phyloP scores from a whole-genome alignment of 176 grass and related monocot species.

The Carex littledalei region DNA sequence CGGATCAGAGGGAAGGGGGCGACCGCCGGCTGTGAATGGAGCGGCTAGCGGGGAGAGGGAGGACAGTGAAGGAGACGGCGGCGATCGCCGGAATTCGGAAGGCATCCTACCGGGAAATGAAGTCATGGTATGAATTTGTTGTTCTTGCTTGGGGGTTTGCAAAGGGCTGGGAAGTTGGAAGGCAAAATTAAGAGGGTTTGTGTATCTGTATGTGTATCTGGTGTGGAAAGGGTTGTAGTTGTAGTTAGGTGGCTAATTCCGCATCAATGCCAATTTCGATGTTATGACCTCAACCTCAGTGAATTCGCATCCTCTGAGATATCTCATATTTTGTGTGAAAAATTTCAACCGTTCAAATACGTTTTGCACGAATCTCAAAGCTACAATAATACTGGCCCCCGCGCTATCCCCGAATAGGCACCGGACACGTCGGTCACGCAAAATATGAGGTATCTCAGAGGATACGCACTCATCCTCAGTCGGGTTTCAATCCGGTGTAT shows the following conservation, averaged over 20 bases:
- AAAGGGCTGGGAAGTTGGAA: neutral
- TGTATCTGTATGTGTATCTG: neutral
- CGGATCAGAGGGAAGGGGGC: slow-evolving; percentile 29
- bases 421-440: too few species aligned
- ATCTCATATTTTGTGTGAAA: too few species aligned
- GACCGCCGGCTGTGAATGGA: slow-evolving; percentile 32
- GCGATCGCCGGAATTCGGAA: slow-evolving; percentile 30
- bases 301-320: too few species aligned
- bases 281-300: neutral
- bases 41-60: slow-evolving; percentile 37
- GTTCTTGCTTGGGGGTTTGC: neutral
- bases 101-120: slow-evolving; percentile 10
- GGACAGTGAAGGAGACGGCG: slow-evolving; percentile 13
- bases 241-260: neutral
- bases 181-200: neutral
- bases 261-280: neutral
- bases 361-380: too few species aligned
- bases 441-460: too few species aligned
- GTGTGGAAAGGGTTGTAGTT: too few species aligned
- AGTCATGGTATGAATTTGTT: neutral
- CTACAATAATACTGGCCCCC: too few species aligned
- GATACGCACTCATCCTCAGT: too few species aligned
- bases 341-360: too few species aligned
- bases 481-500: neutral
- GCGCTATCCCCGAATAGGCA: too few species aligned